phyloP scores from a whole-genome alignment of 2,329 filamentous ascomycete species.

The Achaetomium macrosporum region DNA sequence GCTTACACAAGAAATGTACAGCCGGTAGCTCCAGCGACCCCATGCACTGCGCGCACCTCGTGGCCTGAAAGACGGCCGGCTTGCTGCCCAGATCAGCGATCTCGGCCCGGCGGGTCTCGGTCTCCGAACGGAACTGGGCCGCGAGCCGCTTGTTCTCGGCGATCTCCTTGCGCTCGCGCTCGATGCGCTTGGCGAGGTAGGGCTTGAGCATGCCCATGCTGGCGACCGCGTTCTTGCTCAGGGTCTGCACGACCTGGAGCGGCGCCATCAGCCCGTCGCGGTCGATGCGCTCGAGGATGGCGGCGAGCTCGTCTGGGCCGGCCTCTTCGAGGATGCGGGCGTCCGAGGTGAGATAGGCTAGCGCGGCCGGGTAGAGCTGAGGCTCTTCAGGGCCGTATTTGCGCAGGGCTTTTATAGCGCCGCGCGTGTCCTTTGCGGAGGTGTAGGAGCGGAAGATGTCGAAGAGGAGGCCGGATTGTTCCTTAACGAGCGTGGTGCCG shows the following conservation, averaged over 20 bases:
- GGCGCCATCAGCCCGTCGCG: slow-evolving; percentile 90
- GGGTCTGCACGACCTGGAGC: slow-evolving; percentile 89
- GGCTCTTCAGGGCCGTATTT: slow-evolving; percentile 92
- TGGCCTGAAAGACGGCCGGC: slow-evolving; percentile 84
- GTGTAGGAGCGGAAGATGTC: slow-evolving; percentile 98
- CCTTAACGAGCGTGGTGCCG: slow-evolving; percentile 85
- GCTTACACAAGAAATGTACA: slow-evolving; percentile 95
- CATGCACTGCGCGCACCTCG: slow-evolving; percentile 78
- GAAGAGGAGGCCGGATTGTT: slow-evolving; percentile 84
- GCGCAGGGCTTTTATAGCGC: slow-evolving; percentile 79
- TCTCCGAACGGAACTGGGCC: slow-evolving; percentile 76
- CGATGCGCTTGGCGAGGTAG: slow-evolving; percentile 84
- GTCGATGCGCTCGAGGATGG: slow-evolving; percentile 79
- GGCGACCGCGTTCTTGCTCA: slow-evolving; percentile 64
- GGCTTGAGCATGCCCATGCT: slow-evolving; percentile 97
- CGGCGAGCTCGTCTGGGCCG: slow-evolving; percentile 72
- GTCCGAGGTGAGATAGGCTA: slow-evolving; percentile 89
- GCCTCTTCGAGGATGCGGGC: slow-evolving; percentile 76
- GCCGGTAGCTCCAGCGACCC: slow-evolving; percentile 76
- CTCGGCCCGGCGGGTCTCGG: slow-evolving; percentile 70
- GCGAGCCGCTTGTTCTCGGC: slow-evolving; percentile 73
- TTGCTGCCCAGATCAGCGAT: slow-evolving; percentile 71
- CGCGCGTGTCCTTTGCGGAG: slow-evolving; percentile 81
- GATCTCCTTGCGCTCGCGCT: slow-evolving; percentile 83
- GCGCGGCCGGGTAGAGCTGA: slow-evolving; percentile 82